Evolutionary conservation across 2,329 filamentous ascomycete genomes (phyloP), one percentile per base, ranked within the genome.

Genomic region (Colletotrichum sp.): DNA sequence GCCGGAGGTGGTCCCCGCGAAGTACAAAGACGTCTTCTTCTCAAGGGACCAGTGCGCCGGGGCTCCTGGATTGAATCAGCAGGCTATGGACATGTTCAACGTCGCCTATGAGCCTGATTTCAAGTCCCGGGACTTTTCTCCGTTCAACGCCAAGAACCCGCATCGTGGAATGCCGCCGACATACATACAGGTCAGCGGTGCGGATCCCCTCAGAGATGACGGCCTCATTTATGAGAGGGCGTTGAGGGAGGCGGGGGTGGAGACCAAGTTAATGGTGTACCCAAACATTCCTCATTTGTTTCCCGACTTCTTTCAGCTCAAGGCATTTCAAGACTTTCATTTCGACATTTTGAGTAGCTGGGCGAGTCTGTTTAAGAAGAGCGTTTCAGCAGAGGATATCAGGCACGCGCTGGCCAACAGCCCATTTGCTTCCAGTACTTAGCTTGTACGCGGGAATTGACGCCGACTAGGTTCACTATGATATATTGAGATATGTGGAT

Each of bases 151-250:
- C 55, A 73, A 77, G 30, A 82, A 72, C 0, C 74, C 77, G 4
- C 81, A 85, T 71, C 74, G 74, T 10, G 82, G 78, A 3, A 80
- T 89, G 36, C 88, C 88, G 10, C 83, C 82, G 1, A 85, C 86
- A 1, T 90, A 89, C 79, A 80, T 91, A 2, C 88, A 90, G 78
- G 83, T 90, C 0, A 85, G 84, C 76, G 89, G 89, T 13, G 74
- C 87, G 74, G 90, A 91, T 79, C 86, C 86, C 1, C 78, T 89
- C 5, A 81, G 90, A 5, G 90, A 92, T 74, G 89, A 91, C 70
- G 87, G 83, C 0, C 74, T 91, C 62, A 86, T 91, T 0, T 91
- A 90, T 77, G 88, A 89, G 76, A 80, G 84, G 55, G 79, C 87
- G 7, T 78, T 91, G 74, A 81, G 84, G 34, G 86, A 87, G 68